Base-by-base conservation (phyloP, 1,284 basidiomycete genomes). In the Athelia sp. region DNA sequence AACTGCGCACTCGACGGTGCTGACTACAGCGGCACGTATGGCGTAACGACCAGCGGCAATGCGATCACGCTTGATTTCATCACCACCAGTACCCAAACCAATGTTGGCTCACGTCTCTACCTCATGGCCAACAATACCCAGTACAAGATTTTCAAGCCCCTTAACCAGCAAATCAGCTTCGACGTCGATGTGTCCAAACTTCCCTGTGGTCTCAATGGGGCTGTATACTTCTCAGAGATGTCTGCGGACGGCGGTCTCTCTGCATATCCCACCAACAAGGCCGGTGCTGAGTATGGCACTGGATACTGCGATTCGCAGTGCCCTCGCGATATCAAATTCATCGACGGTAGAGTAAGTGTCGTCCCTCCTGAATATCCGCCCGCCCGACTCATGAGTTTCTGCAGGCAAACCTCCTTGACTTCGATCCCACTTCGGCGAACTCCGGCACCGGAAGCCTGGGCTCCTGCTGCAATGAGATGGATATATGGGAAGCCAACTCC, bases 401-500 rank as follows among this genome's bases (percentile, higher is more conserved):
- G 19, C 46, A 71, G 68, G 68, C 68, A 51, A 71, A 71, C 59
- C 52, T 64, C 47, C 43, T 52, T 18, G 64, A 59, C n/a, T n/a
- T n/a, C n/a, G 57, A 51, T 21, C 49, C 53, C 38, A 58, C 59
- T 23, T 45, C 58, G 38, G 55, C 62, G 51, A 69, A 71, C 59
- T 52, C 69, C 22, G 69, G 68, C 47, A 65, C 62, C 4, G n/a
- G n/a, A n/a, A n/a, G n/a, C n/a, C n/a, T n/a, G n/a, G n/a, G n/a
- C n/a, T n/a, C n/a, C n/a, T n/a, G 77, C 76, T 50, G 48, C 61
- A 34, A 69, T 58, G 58, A 79, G 70, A 78, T 79, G 76, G 77
- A 79, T 60, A 65, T 81, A 57, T 79, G 76, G 78, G 76, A 78
- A 62, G 78, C 76, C 54, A 81, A 81, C 68, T n/a, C n/a, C n/a